Evolutionary conservation across 1,284 basidiomycete species (phyloP).

Genomic region (Rugosomyces carneus): DNA sequence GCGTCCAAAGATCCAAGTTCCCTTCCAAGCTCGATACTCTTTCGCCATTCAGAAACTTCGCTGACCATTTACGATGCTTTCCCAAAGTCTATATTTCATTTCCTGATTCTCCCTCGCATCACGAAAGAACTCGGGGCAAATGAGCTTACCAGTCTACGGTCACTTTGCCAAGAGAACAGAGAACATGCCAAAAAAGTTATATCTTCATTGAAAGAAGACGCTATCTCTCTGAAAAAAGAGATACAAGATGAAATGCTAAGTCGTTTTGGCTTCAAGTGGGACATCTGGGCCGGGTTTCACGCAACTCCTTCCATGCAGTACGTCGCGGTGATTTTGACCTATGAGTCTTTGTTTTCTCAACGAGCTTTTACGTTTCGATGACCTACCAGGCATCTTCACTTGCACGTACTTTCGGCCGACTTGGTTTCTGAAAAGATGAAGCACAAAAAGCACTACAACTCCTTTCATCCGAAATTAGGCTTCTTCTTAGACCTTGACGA

Average conservation of each 20-base stretch:
- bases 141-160: conserved; percentile 51
- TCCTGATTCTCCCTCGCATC: conserved; percentile 70
- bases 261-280: conserved; percentile 77
- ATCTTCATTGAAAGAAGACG: conserved; percentile 50
- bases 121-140: conserved; percentile 27
- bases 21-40: conserved; percentile 57
- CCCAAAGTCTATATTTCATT: conserved; percentile 84
- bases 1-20: conserved; percentile 48
- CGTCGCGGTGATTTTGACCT: conserved; percentile 21
- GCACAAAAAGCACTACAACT: conserved; percentile 92
- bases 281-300: conserved; percentile 83
- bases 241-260: conserved; percentile 81
- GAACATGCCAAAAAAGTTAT: conserved; percentile 49
- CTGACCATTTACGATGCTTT: conserved; percentile 81
- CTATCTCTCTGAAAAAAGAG: conserved; percentile 46
- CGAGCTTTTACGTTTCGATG: not conserved
- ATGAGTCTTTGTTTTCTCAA: no score
- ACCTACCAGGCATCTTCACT: conserved; percentile 67
- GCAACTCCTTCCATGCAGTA: conserved; percentile 75
- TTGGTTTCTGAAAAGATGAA: conserved; percentile 73
- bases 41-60: conserved; percentile 53
- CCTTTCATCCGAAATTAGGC: conserved; percentile 82
- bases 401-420: conserved; percentile 86
- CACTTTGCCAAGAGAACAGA: conserved; percentile 55
- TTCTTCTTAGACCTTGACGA: conserved; percentile 82